Conservation (phyloP, 345 rosid species). For the Cardamine resedifolia region DNA sequence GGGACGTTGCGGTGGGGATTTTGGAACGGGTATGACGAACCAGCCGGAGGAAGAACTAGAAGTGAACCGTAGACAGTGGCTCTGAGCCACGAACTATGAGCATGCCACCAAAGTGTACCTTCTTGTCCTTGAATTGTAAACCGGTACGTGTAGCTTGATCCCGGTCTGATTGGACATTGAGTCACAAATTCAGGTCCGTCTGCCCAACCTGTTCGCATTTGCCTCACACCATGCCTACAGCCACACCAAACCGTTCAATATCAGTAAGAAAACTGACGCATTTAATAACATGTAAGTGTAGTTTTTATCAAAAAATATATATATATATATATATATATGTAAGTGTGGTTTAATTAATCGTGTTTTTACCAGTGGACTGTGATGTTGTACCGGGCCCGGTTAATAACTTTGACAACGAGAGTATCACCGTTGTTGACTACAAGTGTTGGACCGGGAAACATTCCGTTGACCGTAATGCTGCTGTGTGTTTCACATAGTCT, state of each 20-base stretch:
- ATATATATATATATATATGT: no score
- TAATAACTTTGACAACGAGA: constrained; percentile 63
- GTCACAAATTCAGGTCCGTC: constrained; percentile 97
- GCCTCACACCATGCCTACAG: constrained; percentile 87
- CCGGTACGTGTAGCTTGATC: constrained; percentile 80
- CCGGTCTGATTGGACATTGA: constrained; percentile 93
- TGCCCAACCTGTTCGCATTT: constrained; percentile 90
- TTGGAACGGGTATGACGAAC: constrained; percentile 69
- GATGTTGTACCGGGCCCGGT: constrained; percentile 68
- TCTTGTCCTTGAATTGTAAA: constrained; percentile 87
- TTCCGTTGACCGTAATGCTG: constrained; percentile 83
- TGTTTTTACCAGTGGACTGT: constrained; percentile 80
- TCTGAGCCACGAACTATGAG: constrained; percentile 97
- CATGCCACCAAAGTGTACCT: constrained; percentile 99
- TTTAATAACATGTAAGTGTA: background rate
- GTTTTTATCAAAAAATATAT: no score
- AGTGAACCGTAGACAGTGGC: constrained; percentile 93
- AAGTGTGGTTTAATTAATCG: background rate
- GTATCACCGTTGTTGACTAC: constrained; percentile 81
- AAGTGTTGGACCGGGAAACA: constrained; percentile 88
- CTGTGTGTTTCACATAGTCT: constrained; percentile 88
- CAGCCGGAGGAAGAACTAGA: constrained; percentile 66
- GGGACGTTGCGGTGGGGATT: constrained; percentile 76
- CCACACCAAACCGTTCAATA: background rate
- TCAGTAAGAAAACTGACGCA: background rate